phyloP scores from a whole-genome alignment of 768 basidiomycete species.

The Suillus alpinus region DNA sequence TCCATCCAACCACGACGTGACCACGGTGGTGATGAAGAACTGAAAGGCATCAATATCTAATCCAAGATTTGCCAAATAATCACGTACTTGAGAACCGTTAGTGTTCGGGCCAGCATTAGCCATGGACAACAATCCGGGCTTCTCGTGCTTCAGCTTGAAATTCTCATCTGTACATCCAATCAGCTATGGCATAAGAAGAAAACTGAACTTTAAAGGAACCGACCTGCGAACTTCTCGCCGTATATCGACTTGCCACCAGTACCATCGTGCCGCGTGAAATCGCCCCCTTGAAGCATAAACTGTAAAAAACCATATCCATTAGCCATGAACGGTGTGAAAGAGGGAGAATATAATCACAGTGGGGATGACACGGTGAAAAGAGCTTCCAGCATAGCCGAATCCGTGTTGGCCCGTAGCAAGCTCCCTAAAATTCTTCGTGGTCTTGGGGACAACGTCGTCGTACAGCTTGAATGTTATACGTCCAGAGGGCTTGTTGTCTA shows the following conservation, averaged over 20 bases:
- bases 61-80: neutral
- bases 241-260: slow-evolving; percentile 88
- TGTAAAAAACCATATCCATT: slow-evolving; percentile 14
- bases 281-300: slow-evolving; percentile 89
- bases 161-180: slow-evolving; percentile 53
- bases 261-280: slow-evolving; percentile 74
- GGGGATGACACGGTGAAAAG: slow-evolving; percentile 75
- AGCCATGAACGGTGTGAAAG: neutral
- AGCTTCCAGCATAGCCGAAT: slow-evolving; percentile 68
- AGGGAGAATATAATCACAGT: slow-evolving; percentile 31
- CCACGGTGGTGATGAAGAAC: slow-evolving; percentile 78
- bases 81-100: slow-evolving; percentile 70
- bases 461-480: slow-evolving; percentile 82
- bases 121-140: slow-evolving; percentile 73
- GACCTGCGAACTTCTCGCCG: slow-evolving; percentile 34
- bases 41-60: slow-evolving; percentile 16
- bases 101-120: slow-evolving; percentile 85
- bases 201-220: neutral
- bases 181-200: neutral
- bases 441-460: slow-evolving; percentile 81
- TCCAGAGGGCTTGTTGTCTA: slow-evolving; percentile 58
- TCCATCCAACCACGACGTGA: slow-evolving; percentile 58
- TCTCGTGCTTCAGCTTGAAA: slow-evolving; percentile 61
- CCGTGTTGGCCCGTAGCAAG: slow-evolving; percentile 65
- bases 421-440: slow-evolving; percentile 78